phyloP scores from a whole-genome alignment of 2,329 filamentous ascomycete genomes.

The Ilyonectria sp. region DNA sequence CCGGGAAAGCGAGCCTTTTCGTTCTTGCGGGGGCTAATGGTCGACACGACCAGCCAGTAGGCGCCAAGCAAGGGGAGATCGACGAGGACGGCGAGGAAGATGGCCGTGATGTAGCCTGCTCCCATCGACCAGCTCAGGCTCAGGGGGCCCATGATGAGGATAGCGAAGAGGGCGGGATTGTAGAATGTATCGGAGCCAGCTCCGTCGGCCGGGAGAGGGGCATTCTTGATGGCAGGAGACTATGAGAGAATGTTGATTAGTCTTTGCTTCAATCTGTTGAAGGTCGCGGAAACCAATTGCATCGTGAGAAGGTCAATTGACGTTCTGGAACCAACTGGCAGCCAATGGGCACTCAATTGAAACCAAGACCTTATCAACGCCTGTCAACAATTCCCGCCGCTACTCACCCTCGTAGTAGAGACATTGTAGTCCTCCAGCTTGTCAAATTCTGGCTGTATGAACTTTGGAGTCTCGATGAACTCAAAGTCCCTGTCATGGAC shows the following conservation, averaged over 20 bases:
- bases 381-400: constrained; percentile 9
- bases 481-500: constrained; percentile 55
- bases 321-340: too few relatives aligned
- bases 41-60: constrained; percentile 87
- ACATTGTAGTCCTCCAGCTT: constrained; percentile 72
- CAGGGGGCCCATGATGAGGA: constrained; percentile 80
- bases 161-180: constrained; percentile 80
- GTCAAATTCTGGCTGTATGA: constrained; percentile 72
- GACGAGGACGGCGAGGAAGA: constrained; percentile 87
- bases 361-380: background rate
- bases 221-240: constrained; percentile 87
- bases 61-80: constrained; percentile 82
- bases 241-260: constrained; percentile 18
- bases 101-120: constrained; percentile 87
- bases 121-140: constrained; percentile 89
- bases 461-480: constrained; percentile 59
- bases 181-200: constrained; percentile 89
- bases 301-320: background rate
- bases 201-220: constrained; percentile 90
- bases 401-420: constrained; percentile 55
- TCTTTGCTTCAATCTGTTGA: background rate
- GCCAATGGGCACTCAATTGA: background rate
- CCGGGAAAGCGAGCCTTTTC: constrained; percentile 91
- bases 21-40: constrained; percentile 88
- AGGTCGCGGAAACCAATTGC: background rate